A percentile compares a stretch with the other conserved stretches of the same genome.
Evolutionary conservation across 23 red algal species (phyloP).

Genomic region (Gracilaria domingensis): DNA sequence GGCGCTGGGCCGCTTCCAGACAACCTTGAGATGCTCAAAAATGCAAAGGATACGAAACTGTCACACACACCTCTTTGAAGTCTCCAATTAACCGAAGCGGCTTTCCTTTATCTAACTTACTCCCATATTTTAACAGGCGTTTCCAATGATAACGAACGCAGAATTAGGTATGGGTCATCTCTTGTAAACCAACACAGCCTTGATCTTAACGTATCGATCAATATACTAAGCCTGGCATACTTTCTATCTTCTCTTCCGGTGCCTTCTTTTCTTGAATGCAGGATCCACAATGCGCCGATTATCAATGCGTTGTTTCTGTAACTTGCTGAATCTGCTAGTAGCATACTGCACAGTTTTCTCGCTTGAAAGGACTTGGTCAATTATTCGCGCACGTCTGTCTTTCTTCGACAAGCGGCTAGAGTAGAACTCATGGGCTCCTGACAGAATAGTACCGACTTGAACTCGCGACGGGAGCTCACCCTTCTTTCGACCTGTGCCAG

Average conservation of each 20-base stretch:
- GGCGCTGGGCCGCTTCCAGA: slow-evolving; percentile 56
- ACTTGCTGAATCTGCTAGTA: slow-evolving; percentile 34
- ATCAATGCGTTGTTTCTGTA: slow-evolving; percentile 1
- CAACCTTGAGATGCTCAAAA: slow-evolving; percentile 29
- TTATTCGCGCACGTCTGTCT: slow-evolving; percentile 52
- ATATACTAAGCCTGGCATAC: neutral
- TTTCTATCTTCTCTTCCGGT: slow-evolving; percentile 1
- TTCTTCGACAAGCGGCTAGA: slow-evolving; percentile 58
- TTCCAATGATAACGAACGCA: neutral
- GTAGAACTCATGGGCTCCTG: slow-evolving; percentile 76
- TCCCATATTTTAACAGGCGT: neutral
- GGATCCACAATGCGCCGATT: slow-evolving; percentile 69
- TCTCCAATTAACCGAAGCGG: neutral
- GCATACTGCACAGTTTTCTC: slow-evolving; percentile 34
- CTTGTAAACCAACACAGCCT: neutral
- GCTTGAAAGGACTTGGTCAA: slow-evolving; percentile 62
- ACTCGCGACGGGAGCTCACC: slow-evolving; percentile 61
- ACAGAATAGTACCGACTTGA: slow-evolving; percentile 71
- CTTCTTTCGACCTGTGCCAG: slow-evolving; percentile 57
- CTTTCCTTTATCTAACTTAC: slow-evolving; percentile 12
- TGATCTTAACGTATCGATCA: neutral
- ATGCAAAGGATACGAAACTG: slow-evolving; percentile 18
- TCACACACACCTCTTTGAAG: slow-evolving; percentile 24
- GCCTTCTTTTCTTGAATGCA: slow-evolving; percentile 37
- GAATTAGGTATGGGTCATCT: neutral